Percentiles rank a stretch among this genome's conserved stretches.
Evolutionary conservation across 2,329 filamentous ascomycete species (phyloP).

Genomic region (Fusarium hainanense): DNA sequence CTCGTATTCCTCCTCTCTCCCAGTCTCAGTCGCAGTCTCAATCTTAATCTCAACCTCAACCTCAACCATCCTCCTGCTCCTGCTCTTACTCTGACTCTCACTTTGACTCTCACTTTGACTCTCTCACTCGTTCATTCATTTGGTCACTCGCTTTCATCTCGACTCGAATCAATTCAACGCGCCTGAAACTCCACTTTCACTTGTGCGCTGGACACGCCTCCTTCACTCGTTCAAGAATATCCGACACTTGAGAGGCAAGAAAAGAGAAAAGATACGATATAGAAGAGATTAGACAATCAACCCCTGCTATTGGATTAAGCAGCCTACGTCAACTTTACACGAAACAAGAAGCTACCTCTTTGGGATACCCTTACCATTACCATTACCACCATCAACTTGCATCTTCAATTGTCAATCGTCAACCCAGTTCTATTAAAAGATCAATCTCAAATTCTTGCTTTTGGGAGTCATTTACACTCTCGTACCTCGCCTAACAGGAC

Average conservation of each 20-base stretch:
- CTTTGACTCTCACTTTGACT: background rate
- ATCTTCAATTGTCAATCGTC: background rate
- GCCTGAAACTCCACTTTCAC: slow-evolving; percentile 1
- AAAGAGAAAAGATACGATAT: background rate
- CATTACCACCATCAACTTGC: background rate
- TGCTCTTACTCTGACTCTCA: slow-evolving; percentile 13
- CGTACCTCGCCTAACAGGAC: background rate
- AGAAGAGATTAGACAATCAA: background rate
- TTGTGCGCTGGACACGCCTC: slow-evolving; percentile 5
- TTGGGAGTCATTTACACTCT: background rate
- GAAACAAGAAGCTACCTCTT: slow-evolving; percentile 1
- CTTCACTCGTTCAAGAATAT: slow-evolving; percentile 11
- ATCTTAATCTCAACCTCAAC: background rate
- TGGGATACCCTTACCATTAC: background rate
- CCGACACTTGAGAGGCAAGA: background rate
- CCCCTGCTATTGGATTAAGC: background rate
- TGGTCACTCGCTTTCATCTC: slow-evolving; percentile 22
- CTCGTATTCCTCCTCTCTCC: slow-evolving; percentile 19
- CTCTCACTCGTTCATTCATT: slow-evolving; percentile 13
- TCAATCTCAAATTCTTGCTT: background rate
- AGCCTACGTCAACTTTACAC: slow-evolving; percentile 6
- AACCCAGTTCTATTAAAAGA: background rate
- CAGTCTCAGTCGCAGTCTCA: background rate
- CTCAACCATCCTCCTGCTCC: slow-evolving; percentile 12
- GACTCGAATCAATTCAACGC: background rate